Evolutionary conservation across 1,284 basidiomycete species (phyloP).

Genomic region (Apiotrichum akiyoshidainum): DNA sequence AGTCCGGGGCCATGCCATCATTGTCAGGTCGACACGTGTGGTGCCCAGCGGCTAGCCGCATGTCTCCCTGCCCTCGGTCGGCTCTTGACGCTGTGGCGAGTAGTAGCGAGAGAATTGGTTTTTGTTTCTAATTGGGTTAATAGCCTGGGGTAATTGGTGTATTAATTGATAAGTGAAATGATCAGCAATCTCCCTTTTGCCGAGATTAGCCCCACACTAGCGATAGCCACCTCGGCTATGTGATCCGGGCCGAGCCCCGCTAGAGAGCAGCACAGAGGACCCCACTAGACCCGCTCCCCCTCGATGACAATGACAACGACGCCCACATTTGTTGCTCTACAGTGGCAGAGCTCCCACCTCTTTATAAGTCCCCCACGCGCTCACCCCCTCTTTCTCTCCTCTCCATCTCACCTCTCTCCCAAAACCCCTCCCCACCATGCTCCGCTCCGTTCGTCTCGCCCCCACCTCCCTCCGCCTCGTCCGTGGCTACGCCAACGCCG

Average conservation of each 20-base stretch:
- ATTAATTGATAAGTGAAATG: too few species aligned
- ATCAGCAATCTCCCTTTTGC: not conserved
- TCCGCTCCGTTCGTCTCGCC: constrained; percentile 14
- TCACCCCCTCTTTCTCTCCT: not conserved
- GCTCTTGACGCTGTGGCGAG: too few species aligned
- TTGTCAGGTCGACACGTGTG: too few species aligned
- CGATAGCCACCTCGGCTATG: not conserved
- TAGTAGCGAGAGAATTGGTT: too few species aligned
- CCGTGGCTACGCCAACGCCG: constrained; percentile 30
- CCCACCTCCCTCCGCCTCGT: constrained; percentile 13
- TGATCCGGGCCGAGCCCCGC: not conserved
- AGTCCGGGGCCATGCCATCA: too few species aligned
- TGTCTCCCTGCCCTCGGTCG: too few species aligned
- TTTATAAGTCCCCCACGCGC: not conserved
- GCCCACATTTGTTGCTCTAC: not conserved
- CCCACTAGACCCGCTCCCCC: not conserved
- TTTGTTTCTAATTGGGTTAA: too few species aligned
- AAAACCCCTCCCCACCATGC: constrained; percentile 12
- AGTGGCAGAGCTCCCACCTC: too few species aligned
- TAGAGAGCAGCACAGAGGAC: not conserved
- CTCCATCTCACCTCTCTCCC: not conserved
- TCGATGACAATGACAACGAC: too few species aligned
- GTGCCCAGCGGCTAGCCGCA: too few species aligned
- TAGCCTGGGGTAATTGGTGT: too few species aligned
- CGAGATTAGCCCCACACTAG: not conserved